A percentile compares a stretch with the other conserved stretches of the same genome.
phyloP scores from a whole-genome alignment of 345 rosid species.

The Lenwebbia sp. region DNA sequence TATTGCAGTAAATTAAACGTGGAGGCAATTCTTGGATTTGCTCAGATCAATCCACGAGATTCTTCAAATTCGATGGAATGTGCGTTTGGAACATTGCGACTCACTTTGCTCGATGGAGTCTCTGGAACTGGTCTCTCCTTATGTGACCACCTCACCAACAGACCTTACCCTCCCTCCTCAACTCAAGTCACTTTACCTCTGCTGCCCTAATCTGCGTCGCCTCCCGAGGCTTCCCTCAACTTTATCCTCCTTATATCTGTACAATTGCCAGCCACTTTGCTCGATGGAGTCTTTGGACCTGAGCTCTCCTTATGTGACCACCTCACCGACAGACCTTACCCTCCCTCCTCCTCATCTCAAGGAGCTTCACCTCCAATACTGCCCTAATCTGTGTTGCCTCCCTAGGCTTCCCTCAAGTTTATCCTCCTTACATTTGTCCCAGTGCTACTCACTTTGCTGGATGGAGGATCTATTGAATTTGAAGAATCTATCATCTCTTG shows the following conservation, averaged over 20 bases:
- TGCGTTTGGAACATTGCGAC: no score
- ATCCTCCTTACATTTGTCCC: background rate
- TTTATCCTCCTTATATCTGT: background rate
- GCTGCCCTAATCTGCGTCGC: background rate
- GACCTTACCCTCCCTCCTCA: background rate
- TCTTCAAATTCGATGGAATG: no score
- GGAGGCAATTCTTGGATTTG: background rate
- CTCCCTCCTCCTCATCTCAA: background rate
- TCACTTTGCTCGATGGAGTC: no score
- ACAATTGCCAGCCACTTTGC: background rate
- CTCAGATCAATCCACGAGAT: background rate
- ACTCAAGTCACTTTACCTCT: background rate
- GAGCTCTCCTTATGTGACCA: background rate
- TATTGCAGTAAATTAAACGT: background rate
- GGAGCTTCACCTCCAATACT: fast-evolving
- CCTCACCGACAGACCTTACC: background rate
- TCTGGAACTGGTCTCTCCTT: no score
- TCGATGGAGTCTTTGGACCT: background rate
- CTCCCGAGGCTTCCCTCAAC: background rate
- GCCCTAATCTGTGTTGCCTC: background rate
- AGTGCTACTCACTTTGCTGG: background rate
- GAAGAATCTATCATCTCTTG: background rate
- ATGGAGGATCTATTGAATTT: background rate
- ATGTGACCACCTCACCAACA: background rate
- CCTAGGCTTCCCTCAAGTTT: background rate